These are phyloP conservation scores for Gymnopilus junonius DNA, from an alignment of 768 basidiomycete species.

Conservation along the genomic window DNA sequence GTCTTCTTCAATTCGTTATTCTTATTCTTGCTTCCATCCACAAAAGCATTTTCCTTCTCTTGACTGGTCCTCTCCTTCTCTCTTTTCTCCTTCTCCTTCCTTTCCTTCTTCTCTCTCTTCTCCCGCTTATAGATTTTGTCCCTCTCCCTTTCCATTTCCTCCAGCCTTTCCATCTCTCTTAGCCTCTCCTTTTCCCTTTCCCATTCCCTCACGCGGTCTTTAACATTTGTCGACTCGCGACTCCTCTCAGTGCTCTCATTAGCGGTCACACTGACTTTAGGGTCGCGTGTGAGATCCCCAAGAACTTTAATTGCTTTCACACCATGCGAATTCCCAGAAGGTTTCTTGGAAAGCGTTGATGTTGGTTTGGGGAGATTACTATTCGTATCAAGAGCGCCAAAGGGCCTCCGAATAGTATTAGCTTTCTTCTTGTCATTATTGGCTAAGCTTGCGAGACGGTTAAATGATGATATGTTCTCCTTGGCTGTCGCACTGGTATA, in stretches of 20 bases:
- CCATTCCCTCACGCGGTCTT: conserved; percentile 76
- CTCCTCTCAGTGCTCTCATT: conserved; percentile 24
- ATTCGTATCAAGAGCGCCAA: conserved; percentile 31
- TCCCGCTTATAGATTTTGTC: conserved; percentile 46
- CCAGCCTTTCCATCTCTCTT: conserved; percentile 67
- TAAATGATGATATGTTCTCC: conserved; percentile 43
- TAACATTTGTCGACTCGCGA: conserved; percentile 51
- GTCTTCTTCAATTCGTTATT: not conserved
- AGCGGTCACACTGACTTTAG: conserved; percentile 11
- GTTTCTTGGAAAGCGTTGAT: conserved; percentile 27
- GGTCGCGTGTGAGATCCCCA: conserved; percentile 18
- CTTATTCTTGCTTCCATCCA: not conserved
- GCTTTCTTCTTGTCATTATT: conserved; percentile 22
- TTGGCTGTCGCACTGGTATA: conserved; percentile 36
- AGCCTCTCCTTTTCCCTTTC: conserved; percentile 71
- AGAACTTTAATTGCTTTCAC: conserved; percentile 29
- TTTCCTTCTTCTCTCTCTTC: conserved; percentile 32
- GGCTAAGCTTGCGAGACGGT: conserved; percentile 28
- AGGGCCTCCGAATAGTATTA: conserved; percentile 32
- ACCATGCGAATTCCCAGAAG: conserved; percentile 30
- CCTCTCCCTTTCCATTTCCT: conserved; percentile 58
- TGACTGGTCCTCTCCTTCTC: conserved; percentile 13
- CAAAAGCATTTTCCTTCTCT: not conserved
- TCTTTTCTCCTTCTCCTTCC: conserved; percentile 28
- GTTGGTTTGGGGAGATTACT: conserved; percentile 28